A percentile compares a stretch with the other conserved stretches of the same genome.
phyloP scores from a whole-genome alignment of 148 eudicot genomes.

The Spergularia bocconei region DNA sequence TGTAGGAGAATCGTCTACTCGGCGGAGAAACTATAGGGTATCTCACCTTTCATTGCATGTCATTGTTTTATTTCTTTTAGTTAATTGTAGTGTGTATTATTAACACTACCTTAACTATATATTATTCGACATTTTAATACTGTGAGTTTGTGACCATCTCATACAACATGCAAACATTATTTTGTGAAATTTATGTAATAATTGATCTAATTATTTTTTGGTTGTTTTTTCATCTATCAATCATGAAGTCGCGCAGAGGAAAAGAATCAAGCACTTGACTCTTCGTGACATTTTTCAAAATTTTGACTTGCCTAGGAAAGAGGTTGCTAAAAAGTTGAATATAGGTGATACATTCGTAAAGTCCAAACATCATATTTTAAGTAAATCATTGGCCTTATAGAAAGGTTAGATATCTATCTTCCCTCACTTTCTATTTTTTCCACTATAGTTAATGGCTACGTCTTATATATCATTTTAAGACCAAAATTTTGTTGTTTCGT shows the following conservation, averaged over 20 bases:
- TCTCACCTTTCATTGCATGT: neutral
- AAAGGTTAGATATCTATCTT: constrained; percentile 38
- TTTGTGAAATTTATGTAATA: neutral
- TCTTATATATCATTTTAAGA: too few relatives aligned
- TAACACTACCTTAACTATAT: neutral
- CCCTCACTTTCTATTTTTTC: neutral
- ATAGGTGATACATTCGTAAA: constrained; percentile 50
- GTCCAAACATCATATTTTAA: constrained; percentile 40
- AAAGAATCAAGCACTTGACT: constrained; percentile 38
- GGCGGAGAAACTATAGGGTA: neutral
- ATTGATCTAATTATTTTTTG: too few relatives aligned
- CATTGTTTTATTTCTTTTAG: constrained; percentile 2
- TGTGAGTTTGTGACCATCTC: neutral
- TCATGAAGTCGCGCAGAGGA: constrained; percentile 45
- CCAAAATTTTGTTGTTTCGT: too few relatives aligned
- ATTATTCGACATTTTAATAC: neutral
- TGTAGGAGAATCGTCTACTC: neutral
- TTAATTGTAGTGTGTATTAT: neutral
- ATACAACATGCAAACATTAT: neutral
- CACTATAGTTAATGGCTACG: neutral
- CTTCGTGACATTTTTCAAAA: constrained; percentile 33
- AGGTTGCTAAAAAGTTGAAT: constrained; percentile 33
- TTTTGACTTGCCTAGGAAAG: constrained; percentile 26
- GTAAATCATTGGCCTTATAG: constrained; percentile 59
- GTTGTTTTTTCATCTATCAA: neutral